These are phyloP conservation scores for Coemansia sp. DNA, from an alignment of 192 early-diverging fungal species.

Conservation along the genomic window DNA sequence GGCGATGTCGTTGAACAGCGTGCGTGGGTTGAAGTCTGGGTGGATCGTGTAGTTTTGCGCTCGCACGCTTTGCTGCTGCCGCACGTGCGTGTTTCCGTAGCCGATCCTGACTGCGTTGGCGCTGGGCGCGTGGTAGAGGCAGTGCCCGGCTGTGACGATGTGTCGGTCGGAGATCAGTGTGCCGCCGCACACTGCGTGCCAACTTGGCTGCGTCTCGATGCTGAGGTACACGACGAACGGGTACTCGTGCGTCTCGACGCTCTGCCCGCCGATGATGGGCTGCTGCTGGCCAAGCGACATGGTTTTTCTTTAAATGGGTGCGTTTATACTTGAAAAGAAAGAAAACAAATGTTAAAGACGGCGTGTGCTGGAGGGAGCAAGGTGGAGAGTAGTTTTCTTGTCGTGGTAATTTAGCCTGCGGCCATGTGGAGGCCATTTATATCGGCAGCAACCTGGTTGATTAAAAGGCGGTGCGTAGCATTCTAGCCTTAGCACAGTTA, in stretches of 20 bases:
- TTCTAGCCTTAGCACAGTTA: too few species aligned
- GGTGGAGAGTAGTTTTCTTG: neutral
- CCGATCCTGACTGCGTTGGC: slow-evolving; percentile 17
- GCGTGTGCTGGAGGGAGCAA: too few species aligned
- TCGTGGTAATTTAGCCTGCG: too few species aligned
- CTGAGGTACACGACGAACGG: slow-evolving; percentile 47
- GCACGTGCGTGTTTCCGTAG: slow-evolving; percentile 19
- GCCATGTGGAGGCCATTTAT: too few species aligned
- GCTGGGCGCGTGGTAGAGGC: slow-evolving; percentile 25
- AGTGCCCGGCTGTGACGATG: slow-evolving; percentile 52
- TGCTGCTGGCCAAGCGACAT: slow-evolving; percentile 40
- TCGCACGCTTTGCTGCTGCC: slow-evolving; percentile 4
- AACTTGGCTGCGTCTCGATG: slow-evolving; percentile 34
- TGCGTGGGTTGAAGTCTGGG: slow-evolving; percentile 23
- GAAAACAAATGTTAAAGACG: too few species aligned
- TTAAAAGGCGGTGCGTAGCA: too few species aligned
- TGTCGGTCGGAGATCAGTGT: slow-evolving; percentile 33
- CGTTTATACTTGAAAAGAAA: neutral
- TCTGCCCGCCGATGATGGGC: slow-evolving; percentile 42
- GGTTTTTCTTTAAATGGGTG: neutral
- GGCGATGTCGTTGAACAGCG: slow-evolving; percentile 49
- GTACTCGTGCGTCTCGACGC: slow-evolving; percentile 21
- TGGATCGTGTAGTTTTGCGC: slow-evolving; percentile 10
- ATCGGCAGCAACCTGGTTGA: too few species aligned
- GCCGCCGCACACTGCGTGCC: slow-evolving; percentile 49